Evolutionary conservation across 805 yeast genomes (phyloP).

Genomic region (Yarrowia sp.): DNA sequence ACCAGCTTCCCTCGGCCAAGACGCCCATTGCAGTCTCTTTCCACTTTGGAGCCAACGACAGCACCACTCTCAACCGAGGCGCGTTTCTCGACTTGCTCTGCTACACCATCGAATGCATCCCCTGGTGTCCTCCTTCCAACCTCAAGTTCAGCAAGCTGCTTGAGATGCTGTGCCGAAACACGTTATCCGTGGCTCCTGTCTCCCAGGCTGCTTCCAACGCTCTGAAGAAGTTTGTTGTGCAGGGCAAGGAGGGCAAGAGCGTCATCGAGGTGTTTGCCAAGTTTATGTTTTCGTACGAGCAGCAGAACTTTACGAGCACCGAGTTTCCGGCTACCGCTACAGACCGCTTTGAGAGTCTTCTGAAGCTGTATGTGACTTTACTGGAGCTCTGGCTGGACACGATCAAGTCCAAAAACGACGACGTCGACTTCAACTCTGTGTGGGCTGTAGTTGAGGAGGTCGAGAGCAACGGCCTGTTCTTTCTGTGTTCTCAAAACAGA

Average conservation of each 20-base stretch:
- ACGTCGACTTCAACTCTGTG: conserved; percentile 51
- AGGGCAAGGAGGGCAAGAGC: conserved; percentile 64
- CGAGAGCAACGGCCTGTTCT: conserved; percentile 92
- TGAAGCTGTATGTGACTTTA: conserved; percentile 72
- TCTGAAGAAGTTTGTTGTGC: conserved; percentile 57
- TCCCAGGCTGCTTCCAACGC: conserved; percentile 63
- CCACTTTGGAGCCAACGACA: conserved; percentile 40
- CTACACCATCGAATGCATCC: conserved; percentile 64
- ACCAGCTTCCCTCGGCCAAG: conserved; percentile 39
- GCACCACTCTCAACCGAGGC: conserved; percentile 35
- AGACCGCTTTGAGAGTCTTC: conserved; percentile 54
- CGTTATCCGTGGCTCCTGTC: conserved; percentile 58
- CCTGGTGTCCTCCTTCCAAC: conserved; percentile 59
- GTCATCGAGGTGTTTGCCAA: conserved; percentile 74
- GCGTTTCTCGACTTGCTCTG: conserved; percentile 62
- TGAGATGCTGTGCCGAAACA: conserved; percentile 74
- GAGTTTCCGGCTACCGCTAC: conserved; percentile 61
- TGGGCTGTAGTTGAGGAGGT: conserved; percentile 89
- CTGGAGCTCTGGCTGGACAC: conserved; percentile 70
- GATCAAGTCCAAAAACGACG: conserved; percentile 29
- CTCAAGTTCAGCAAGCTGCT: conserved; percentile 62
- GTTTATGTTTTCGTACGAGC: conserved; percentile 76
- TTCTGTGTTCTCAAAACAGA: conserved; percentile 83
- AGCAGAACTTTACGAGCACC: conserved; percentile 44
- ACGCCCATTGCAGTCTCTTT: conserved; percentile 42